Conservation (phyloP, 2,329 filamentous ascomycete species). For the Xylaria sp. region DNA sequence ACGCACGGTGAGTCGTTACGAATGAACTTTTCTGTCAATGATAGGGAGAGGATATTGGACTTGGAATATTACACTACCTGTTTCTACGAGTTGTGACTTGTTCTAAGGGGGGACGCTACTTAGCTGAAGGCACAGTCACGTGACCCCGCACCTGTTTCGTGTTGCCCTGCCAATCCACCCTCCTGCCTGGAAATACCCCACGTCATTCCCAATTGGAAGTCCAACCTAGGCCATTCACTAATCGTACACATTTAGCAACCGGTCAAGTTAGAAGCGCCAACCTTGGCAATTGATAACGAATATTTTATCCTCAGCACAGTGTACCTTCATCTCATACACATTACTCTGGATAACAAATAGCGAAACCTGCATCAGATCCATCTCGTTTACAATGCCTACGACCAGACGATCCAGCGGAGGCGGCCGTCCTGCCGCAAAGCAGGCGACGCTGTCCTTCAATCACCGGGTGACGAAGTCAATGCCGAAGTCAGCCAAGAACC, state of each 20-base stretch:
- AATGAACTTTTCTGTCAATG: not conserved
- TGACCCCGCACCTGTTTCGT: constrained; percentile 61
- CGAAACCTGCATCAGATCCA: not conserved
- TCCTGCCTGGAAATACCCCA: constrained; percentile 38
- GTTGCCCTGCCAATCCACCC: constrained; percentile 65
- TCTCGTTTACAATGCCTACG: constrained; percentile 56
- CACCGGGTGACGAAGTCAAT: constrained; percentile 66
- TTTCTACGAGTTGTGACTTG: not conserved
- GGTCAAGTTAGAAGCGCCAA: constrained; percentile 4
- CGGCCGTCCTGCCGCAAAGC: constrained; percentile 56
- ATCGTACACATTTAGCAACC: not conserved
- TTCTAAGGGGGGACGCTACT: not conserved
- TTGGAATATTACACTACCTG: not conserved
- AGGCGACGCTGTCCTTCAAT: constrained; percentile 69
- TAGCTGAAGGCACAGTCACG: constrained; percentile 52
- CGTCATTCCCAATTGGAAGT: constrained; percentile 44
- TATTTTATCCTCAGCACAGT: not conserved
- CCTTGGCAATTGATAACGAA: constrained; percentile 11
- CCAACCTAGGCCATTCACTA: not conserved
- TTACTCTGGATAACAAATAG: not conserved
- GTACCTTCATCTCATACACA: not conserved
- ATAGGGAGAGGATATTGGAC: not conserved
- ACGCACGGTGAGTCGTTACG: not conserved
- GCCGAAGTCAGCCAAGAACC: constrained; percentile 59
- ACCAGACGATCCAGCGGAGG: constrained; percentile 60